phyloP scores from a whole-genome alignment of 1,139 yeast genomes.

The Trichomonascaceae sp. region DNA sequence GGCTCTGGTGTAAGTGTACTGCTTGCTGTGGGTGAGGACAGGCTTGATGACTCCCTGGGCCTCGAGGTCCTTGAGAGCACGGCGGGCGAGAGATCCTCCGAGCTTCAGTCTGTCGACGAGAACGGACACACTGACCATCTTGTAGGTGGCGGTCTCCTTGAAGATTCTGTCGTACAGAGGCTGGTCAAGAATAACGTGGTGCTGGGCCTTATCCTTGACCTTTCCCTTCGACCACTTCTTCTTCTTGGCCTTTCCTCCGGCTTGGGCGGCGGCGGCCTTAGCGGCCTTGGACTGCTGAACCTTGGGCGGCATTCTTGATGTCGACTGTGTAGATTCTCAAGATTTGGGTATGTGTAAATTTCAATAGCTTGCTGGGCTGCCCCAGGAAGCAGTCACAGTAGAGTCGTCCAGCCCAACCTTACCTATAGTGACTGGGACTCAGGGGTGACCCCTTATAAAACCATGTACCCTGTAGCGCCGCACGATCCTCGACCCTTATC shows the following conservation, averaged over 20 bases:
- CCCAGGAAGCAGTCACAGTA: no score
- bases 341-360: slow-evolving; percentile 2
- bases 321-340: no score
- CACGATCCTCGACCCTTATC: no score
- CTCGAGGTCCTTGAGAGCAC: slow-evolving; percentile 94
- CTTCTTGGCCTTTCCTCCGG: slow-evolving; percentile 99
- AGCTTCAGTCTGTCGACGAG: slow-evolving; percentile 98
- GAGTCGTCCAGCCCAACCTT: no score
- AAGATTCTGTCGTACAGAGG: slow-evolving; percentile 97
- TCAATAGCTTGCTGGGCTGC: no score
- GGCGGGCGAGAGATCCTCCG: slow-evolving; percentile 98
- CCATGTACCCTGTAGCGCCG: no score
- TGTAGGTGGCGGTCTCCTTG: slow-evolving; percentile 99
- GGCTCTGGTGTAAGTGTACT: slow-evolving; percentile 60
- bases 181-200: slow-evolving; percentile 94
- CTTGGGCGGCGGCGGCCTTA: slow-evolving; percentile 99
- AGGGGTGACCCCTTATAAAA: no score
- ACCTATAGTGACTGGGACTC: no score
- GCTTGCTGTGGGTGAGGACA: slow-evolving; percentile 91
- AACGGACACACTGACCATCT: slow-evolving; percentile 95
- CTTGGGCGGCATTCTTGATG: slow-evolving; percentile 92
- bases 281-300: slow-evolving; percentile 99
- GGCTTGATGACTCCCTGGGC: slow-evolving; percentile 91
- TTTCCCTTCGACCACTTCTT: slow-evolving; percentile 99
- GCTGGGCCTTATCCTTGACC: slow-evolving; percentile 99